Evolutionary conservation across 129 eudicot genomes (phyloP), one percentile per base, ranked within the genome.

Genomic region (Chrysanthemum makinoi): DNA sequence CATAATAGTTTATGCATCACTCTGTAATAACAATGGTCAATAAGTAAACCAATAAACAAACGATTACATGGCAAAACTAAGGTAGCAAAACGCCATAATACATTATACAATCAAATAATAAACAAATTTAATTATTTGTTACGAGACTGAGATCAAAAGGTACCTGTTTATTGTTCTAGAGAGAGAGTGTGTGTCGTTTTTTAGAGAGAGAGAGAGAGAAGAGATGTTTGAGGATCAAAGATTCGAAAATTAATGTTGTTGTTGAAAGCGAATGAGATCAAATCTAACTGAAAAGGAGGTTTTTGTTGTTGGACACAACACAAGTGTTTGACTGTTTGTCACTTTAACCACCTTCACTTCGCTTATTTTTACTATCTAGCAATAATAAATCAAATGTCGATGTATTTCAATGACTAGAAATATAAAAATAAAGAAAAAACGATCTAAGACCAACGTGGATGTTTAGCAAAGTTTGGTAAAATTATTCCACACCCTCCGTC

Each of bases 241-340:
- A 80, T 75, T 62, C 77, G 10, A 43, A 69, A 52, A 62, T 63
- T 74, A 69, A 69, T 64, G 62, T 56, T 70, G 72, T 70, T 33
- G 19, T 77, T 70, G 81, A 77, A 77, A 77, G 64, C 66, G 81
- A 52, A 52, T 1, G 5, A 77, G 81, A 77, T 70, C 72, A 70
- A 63, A 64, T 77, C 69, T n/a, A 33, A 77, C 76, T 28, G 76
- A 77, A 77, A 77, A 70, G 81, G 76, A 77, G 81, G 81, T 57
- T 69, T 77, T 62, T 70, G 76, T 70, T 69, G 70, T 70, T 77
- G 71, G 68, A 46, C 55, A 57, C 44, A 73, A 65, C 62, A 70
- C 39, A 16, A 52, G 66, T 28, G 53, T 35, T 39, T 62, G 70
- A 48, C 43, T 17, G 0, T 70, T 39, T 63, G 24, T 22, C 43